Evolutionary conservation across 169 alveolate genomes (phyloP).

Genomic region (Plasmodium falciparum): DNA sequence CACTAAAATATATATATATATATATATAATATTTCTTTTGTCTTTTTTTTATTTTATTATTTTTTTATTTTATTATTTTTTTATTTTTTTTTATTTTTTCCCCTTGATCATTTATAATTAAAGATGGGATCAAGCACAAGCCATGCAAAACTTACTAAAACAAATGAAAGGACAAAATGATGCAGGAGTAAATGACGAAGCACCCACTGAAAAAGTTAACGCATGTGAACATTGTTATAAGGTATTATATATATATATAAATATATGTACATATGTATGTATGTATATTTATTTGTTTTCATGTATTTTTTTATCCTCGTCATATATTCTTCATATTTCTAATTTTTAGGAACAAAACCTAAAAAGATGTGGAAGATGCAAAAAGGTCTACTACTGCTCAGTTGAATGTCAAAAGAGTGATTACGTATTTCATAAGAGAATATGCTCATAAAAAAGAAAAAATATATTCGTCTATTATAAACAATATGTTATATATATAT

Average conservation of each 20-base stretch:
- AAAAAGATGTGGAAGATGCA: constrained; percentile 89
- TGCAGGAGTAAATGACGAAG: constrained; percentile 29
- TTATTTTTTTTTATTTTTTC: not conserved
- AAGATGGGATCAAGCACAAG: constrained; percentile 76
- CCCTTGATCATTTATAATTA: not conserved
- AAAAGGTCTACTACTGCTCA: constrained; percentile 90
- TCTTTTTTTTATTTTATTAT: no score
- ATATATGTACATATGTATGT: no score
- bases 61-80: not conserved
- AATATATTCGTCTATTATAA: no score
- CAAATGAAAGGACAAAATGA: constrained; percentile 74
- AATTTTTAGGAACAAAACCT: constrained; percentile 46
- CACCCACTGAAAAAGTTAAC: constrained; percentile 7
- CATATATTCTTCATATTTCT: constrained; percentile 4
- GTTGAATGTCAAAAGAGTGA: constrained; percentile 90
- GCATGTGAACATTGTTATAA: constrained; percentile 58
- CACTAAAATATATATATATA: not conserved
- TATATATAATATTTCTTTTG: not conserved
- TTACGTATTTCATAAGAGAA: constrained; percentile 89
- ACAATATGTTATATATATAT: no score
- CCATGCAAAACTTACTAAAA: constrained; percentile 67
- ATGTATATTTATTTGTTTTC: not conserved
- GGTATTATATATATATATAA: constrained; percentile 19
- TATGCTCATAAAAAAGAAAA: constrained; percentile 78
- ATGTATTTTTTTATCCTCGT: not conserved